Evolutionary conservation across 2,329 filamentous ascomycete species (phyloP).

Genomic region (Alternaria consortialis): DNA sequence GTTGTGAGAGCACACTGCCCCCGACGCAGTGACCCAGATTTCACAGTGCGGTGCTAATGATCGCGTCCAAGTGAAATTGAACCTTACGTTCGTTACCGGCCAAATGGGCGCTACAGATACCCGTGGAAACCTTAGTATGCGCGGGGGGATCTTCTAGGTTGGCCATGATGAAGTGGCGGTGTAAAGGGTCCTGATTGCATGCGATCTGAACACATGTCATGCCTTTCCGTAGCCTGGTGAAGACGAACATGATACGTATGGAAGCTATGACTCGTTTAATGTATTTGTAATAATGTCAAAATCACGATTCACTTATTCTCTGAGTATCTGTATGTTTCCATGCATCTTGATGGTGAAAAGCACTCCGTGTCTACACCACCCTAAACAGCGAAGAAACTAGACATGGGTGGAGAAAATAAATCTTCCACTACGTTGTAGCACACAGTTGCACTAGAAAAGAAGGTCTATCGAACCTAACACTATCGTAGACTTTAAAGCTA

Average conservation of each 20-base stretch:
- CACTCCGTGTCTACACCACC: not conserved
- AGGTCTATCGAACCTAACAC: too few relatives aligned
- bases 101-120: slow-evolving; percentile 36
- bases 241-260: not conserved
- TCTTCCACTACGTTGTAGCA: not conserved
- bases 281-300: not conserved
- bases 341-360: not conserved
- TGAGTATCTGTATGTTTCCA: not conserved
- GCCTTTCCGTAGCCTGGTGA: not conserved
- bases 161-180: slow-evolving; percentile 22
- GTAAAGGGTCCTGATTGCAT: not conserved
- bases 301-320: not conserved
- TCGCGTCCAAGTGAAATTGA: slow-evolving; percentile 17
- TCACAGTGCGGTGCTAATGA: slow-evolving; percentile 18
- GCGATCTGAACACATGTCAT: not conserved
- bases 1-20: slow-evolving; percentile 36
- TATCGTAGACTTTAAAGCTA: too few relatives aligned
- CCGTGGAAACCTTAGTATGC: slow-evolving; percentile 49
- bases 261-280: not conserved
- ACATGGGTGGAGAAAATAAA: not conserved
- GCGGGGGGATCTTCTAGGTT: slow-evolving; percentile 43
- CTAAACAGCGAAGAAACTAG: not conserved
- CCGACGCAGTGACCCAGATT: not conserved
- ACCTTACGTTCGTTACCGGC: slow-evolving; percentile 17
- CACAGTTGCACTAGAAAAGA: not conserved